Evolutionary conservation across 768 basidiomycete genomes (phyloP).

Genomic region (Russula griseocarnosa): DNA sequence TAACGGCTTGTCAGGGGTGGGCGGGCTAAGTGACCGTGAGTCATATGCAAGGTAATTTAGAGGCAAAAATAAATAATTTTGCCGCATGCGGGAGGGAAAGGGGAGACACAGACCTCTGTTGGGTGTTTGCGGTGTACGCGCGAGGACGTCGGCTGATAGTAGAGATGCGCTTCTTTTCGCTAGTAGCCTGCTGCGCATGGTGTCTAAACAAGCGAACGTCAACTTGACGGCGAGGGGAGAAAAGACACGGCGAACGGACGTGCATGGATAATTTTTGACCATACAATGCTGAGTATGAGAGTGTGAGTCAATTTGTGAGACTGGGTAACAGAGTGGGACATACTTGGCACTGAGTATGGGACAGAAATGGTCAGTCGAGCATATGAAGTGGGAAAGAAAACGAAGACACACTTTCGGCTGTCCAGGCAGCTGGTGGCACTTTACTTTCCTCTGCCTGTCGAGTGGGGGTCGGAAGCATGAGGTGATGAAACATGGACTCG

Average conservation of each 20-base stretch:
- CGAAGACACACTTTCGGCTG: conserved; percentile 35
- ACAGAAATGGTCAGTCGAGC: not conserved
- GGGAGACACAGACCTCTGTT: conserved; percentile 43
- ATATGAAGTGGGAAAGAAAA: not conserved
- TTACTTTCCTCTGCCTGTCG: conserved; percentile 77
- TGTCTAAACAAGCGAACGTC: conserved; percentile 45
- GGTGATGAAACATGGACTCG: conserved; percentile 13
- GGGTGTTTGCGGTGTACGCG: conserved; percentile 47
- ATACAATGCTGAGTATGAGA: conserved; percentile 61
- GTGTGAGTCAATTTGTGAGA: conserved; percentile 12
- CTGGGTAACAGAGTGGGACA: not conserved
- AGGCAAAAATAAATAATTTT: not conserved
- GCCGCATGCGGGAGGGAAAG: not conserved
- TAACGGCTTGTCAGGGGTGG: conserved; percentile 21
- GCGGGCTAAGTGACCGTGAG: conserved; percentile 9
- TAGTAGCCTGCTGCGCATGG: conserved; percentile 78
- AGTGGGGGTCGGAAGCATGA: conserved; percentile 12
- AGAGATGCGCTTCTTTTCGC: conserved; percentile 71
- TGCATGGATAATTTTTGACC: conserved; percentile 88
- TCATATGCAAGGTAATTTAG: not conserved
- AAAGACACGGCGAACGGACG: conserved; percentile 49
- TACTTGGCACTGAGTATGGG: conserved; percentile 30
- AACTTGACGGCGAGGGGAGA: conserved; percentile 28
- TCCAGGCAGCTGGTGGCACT: conserved; percentile 78
- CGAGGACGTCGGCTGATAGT: conserved; percentile 60